Evolutionary conservation across 2,329 filamentous ascomycete species (phyloP), one percentile per base, ranked within the genome.

Genomic region (Penicillium sp.): DNA sequence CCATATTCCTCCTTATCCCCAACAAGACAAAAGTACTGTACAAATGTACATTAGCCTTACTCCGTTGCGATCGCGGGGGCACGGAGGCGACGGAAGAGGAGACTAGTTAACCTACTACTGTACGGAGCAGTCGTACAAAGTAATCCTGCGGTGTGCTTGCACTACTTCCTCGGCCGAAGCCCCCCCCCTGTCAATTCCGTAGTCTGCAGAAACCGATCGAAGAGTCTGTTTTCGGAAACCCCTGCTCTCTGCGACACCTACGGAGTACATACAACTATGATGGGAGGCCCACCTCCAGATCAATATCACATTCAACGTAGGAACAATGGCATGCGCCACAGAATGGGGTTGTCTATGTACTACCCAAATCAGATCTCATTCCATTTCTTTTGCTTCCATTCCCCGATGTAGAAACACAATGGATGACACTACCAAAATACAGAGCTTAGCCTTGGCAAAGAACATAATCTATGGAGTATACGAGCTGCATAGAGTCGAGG

Each of bases 141-240:
- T 17, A 12, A 58, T 35, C 35, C 54, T 60, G 61, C 54, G 49
- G 58, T 60, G 61, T 57, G 49, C 33, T 53, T 26, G 22, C 35
- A 35, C 45, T 28, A 9, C 30, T 9, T n/a, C n/a, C 15, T 38
- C 50, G 28, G 28, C 28, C 28, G 28, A 28, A 28, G 28, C 40
- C 33, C 33, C 40, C 47, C 28, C 28, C 45, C 30, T 47, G 30
- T 33, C 30, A 38, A 51, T 45, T 44, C 26, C 56, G 15, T 26
- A 13, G 12, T 40, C 50, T 40, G 50, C n/a, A 53, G 33, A 22
- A 24, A 38, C 17, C 19, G 15, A 13, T 22, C n/a, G 28, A 53
- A 35, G 30, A 22, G 33, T 22, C 50, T 38, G 45, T 9, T 58
- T 58, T 51, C 56, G 44, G 56, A 17, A 53, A 40, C 33, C 19